Evolutionary conservation across 2,329 filamentous ascomycete species (phyloP).

Genomic region (Phoma sp.): DNA sequence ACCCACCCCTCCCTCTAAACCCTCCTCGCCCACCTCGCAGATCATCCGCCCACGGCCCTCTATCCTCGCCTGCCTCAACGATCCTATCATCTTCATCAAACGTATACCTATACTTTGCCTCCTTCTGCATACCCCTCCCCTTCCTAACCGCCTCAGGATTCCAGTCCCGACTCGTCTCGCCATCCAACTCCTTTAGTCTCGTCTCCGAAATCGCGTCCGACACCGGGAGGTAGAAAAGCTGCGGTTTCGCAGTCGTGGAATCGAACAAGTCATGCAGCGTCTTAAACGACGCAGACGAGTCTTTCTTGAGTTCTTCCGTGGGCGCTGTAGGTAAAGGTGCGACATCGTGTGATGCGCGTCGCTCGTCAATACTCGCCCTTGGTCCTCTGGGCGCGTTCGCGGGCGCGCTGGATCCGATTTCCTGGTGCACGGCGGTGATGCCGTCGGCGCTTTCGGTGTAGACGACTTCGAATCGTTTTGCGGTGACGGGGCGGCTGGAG

Average conservation of each 20-base stretch:
- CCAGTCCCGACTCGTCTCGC: constrained; percentile 54
- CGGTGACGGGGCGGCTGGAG: constrained; percentile 21
- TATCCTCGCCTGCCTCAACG: constrained; percentile 51
- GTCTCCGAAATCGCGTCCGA: constrained; percentile 67
- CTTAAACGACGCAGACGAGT: constrained; percentile 52
- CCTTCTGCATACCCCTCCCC: constrained; percentile 38
- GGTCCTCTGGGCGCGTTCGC: constrained; percentile 35
- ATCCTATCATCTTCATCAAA: constrained; percentile 55
- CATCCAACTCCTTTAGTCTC: constrained; percentile 68
- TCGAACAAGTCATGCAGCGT: constrained; percentile 67
- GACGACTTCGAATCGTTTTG: constrained; percentile 43
- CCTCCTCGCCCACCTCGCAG: constrained; percentile 21
- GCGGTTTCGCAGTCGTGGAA: constrained; percentile 68
- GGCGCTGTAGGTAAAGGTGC: constrained; percentile 4
- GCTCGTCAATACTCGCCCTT: constrained; percentile 9
- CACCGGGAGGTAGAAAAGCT: constrained; percentile 72
- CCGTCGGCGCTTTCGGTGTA: constrained; percentile 31
- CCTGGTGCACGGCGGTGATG: constrained; percentile 42
- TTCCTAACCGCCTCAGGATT: constrained; percentile 37
- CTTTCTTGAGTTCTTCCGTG: constrained; percentile 17
- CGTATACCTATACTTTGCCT: constrained; percentile 49
- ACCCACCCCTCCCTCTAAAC: constrained; percentile 18
- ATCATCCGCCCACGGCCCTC: constrained; percentile 40
- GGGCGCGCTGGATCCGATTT: constrained; percentile 39
- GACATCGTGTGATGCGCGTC: constrained; percentile 1